These are phyloP conservation scores for Heracleum sosnowskyi DNA, from an alignment of 129 eudicot species.

Conservation along the genomic window DNA sequence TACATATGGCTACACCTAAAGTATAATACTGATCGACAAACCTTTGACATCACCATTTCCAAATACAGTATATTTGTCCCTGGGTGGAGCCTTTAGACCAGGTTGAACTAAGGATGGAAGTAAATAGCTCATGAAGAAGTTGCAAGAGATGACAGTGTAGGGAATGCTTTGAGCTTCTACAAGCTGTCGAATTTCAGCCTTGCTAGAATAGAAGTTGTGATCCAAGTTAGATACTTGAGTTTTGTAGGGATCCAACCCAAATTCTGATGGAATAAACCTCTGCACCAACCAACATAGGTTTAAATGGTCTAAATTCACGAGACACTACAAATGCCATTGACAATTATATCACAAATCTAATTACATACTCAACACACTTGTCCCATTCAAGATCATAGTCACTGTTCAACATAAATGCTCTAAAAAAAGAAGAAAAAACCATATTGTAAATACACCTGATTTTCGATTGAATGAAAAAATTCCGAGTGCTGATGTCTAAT, in stretches of 20 bases:
- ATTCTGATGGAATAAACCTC: conserved; percentile 94
- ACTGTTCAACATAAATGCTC: neutral
- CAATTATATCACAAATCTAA: neutral
- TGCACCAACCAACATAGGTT: conserved; percentile 21
- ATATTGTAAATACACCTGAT: neutral
- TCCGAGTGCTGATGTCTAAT: too few relatives aligned
- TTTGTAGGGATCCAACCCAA: conserved; percentile 71
- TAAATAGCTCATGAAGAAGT: conserved; percentile 60
- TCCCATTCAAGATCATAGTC: neutral
- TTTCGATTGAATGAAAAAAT: neutral
- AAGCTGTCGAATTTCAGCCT: conserved; percentile 68
- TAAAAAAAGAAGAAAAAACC: neutral
- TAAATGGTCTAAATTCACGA: neutral
- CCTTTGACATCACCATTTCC: conserved; percentile 89
- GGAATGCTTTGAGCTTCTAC: conserved; percentile 79
- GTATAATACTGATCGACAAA: conserved; percentile 12
- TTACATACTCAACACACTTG: neutral
- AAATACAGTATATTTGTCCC: conserved; percentile 59
- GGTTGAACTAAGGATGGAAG: conserved; percentile 89
- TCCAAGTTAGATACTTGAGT: conserved; percentile 50
- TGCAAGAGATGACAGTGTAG: conserved; percentile 65
- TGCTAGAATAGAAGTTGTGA: conserved; percentile 59
- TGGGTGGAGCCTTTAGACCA: conserved; percentile 62
- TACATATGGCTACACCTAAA: neutral
- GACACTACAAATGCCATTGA: neutral